Conservation (phyloP, 345 rosid genomes). For the Heritiera fomes region DNA sequence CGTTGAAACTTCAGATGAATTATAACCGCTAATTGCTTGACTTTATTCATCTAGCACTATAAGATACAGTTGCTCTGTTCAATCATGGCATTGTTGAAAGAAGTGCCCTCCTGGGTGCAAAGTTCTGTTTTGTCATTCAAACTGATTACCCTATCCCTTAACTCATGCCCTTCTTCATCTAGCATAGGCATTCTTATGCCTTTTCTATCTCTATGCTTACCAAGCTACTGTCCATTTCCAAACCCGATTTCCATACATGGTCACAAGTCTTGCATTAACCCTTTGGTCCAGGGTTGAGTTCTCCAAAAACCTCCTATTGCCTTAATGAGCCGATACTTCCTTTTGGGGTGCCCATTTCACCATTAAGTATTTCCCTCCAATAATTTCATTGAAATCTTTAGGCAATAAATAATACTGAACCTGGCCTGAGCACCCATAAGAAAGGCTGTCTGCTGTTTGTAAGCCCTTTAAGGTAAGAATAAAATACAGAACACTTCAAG, state of each 20-base stretch:
- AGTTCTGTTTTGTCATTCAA: not conserved
- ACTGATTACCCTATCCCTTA: not conserved
- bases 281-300: not conserved
- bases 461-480: too few relatives aligned
- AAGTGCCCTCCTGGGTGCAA: not conserved
- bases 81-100: not conserved
- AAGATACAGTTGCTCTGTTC: not conserved
- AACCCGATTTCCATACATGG: conserved; percentile 20
- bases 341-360: too few relatives aligned
- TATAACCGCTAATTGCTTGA: not conserved
- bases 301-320: not conserved
- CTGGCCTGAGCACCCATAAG: too few relatives aligned
- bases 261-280: not conserved
- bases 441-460: too few relatives aligned
- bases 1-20: not conserved
- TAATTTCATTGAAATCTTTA: not conserved
- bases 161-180: not conserved
- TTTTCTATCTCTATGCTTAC: conserved; percentile 29
- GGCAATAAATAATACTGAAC: not conserved
- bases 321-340: too few relatives aligned
- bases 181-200: conserved; percentile 16
- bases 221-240: conserved; percentile 22
- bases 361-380: not conserved
- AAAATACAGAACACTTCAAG: too few relatives aligned
- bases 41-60: not conserved